These are phyloP conservation scores for Microbotryomycetes sp. DNA, from an alignment of 1,284 basidiomycete genomes.

Conservation along the genomic window DNA sequence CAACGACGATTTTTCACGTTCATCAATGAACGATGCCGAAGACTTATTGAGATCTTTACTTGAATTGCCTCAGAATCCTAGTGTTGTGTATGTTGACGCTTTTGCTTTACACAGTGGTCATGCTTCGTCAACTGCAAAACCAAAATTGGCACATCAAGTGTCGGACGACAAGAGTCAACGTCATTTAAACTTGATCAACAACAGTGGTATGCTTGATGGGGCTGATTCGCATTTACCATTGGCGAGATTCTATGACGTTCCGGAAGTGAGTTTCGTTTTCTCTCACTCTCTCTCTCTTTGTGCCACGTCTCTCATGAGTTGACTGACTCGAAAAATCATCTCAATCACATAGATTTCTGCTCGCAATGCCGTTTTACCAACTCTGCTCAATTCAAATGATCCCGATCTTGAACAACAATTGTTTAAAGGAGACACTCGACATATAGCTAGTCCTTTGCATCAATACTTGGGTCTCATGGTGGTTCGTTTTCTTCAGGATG, in stretches of 20 bases:
- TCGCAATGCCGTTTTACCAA: not conserved
- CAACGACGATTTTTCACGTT: not conserved
- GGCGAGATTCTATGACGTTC: not conserved
- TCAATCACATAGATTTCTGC: not conserved
- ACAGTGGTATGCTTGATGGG: not conserved
- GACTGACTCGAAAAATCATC: not conserved
- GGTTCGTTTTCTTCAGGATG: not conserved
- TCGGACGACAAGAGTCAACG: too few species aligned
- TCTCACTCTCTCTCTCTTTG: too few species aligned
- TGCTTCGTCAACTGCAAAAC: not conserved
- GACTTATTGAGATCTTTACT: not conserved
- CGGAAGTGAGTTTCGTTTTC: too few species aligned
- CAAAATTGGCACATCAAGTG: too few species aligned
- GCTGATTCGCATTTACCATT: not conserved
- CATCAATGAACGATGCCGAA: not conserved
- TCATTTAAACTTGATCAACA: too few species aligned
- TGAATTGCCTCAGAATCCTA: not conserved
- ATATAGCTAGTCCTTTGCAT: not conserved
- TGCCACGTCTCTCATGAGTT: too few species aligned
- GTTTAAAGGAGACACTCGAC: not conserved
- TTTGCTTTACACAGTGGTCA: not conserved
- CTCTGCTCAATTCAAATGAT: not conserved
- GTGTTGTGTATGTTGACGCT: constrained; percentile 4
- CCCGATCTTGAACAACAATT: not conserved
- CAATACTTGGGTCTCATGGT: constrained; percentile 2